Evolutionary conservation across 345 rosid genomes (phyloP).

Genomic region (Bruguiera gymnorhiza): DNA sequence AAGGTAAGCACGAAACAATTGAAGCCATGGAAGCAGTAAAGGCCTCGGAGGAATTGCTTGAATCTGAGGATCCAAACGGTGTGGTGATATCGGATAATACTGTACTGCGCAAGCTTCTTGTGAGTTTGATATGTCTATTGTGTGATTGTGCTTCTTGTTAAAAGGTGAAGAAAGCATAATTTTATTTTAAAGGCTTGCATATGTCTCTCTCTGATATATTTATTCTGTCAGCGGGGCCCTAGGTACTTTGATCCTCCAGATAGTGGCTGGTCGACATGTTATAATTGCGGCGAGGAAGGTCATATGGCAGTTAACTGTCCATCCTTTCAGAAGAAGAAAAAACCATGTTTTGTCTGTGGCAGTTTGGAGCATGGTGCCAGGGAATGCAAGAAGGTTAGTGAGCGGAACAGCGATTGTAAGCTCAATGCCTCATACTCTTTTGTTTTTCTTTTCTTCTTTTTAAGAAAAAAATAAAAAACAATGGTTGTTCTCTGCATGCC

Average conservation of each 20-base stretch:
- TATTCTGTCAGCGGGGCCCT: conserved; percentile 73
- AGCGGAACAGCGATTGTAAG: not conserved
- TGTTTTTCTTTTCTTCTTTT: too few relatives aligned
- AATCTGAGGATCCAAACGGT: conserved; percentile 23
- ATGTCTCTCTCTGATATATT: conserved; percentile 24
- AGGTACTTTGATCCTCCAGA: conserved; percentile 91
- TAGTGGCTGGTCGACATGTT: conserved; percentile 62
- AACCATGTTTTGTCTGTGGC: conserved; percentile 86
- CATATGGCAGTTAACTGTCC: conserved; percentile 80
- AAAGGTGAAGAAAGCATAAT: not conserved
- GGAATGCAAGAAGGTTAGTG: conserved; percentile 69
- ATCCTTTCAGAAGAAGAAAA: conserved; percentile 47
- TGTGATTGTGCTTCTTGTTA: conserved; percentile 14
- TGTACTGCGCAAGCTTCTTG: conserved; percentile 90
- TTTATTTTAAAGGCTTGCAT: conserved; percentile 17
- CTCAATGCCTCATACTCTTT: too few relatives aligned
- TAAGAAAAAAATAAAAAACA: too few relatives aligned
- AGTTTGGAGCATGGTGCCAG: conserved; percentile 75
- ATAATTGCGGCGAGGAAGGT: conserved; percentile 86
- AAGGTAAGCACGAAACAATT: not conserved
- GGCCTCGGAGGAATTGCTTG: conserved; percentile 23
- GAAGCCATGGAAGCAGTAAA: conserved; percentile 23
- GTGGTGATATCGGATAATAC: conserved; percentile 44
- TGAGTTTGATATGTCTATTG: conserved; percentile 50
- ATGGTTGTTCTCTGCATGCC: too few relatives aligned